Evolutionary conservation across 2,329 filamentous ascomycete genomes (phyloP), one percentile per base, ranked within the genome.

Genomic region (Aspergillus alliaceus): DNA sequence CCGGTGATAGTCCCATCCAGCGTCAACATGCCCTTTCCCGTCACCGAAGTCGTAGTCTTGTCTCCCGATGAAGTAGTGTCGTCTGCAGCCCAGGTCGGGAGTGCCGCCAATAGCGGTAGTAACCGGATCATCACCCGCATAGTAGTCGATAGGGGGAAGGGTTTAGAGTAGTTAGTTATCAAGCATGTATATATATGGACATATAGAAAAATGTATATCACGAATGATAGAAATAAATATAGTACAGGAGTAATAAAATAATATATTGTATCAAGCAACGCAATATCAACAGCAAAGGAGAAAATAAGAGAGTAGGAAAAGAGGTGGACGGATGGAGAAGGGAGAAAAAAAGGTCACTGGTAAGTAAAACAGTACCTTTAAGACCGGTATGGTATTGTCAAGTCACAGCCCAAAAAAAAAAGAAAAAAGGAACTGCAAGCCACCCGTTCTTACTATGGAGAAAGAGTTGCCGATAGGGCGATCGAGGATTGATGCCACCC

Each of bases 1-100:
- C 62, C 51, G 2, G 66, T 67, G 53, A 66, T 50, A 25, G 58
- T 58, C 24, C 66, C 70, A 24, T 64, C 61, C 37, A 71, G 53
- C 4, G 64, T 66, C 22, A 67, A 57, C 7, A 60, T 34, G 15
- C 57, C 57, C n/a, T 54, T 34, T 8, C 39, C 27, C 14, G 56
- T 54, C 6, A 37, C 34, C 8, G 57, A 57, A 12, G 49, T 20
- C 5, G 62, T 61, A 40, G 56, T 59, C 35, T 29, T 29, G 40
- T 15, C 15, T 18, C 25, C 35, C 9, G 51, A 35, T 14, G 29
- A 35, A 6, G 54, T 48, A 24, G 57, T 46, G 12, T 64, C 54
- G 5, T 54, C 53, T 7, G 51, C 42, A 22, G 56, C 55, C 39
- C 44, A 51, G 34, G 59, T 24, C 1, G 54, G 53, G 37, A 55